These are phyloP conservation scores for Petrea volubilis DNA, from an alignment of 257 asterid genomes.

Conservation along the genomic window DNA sequence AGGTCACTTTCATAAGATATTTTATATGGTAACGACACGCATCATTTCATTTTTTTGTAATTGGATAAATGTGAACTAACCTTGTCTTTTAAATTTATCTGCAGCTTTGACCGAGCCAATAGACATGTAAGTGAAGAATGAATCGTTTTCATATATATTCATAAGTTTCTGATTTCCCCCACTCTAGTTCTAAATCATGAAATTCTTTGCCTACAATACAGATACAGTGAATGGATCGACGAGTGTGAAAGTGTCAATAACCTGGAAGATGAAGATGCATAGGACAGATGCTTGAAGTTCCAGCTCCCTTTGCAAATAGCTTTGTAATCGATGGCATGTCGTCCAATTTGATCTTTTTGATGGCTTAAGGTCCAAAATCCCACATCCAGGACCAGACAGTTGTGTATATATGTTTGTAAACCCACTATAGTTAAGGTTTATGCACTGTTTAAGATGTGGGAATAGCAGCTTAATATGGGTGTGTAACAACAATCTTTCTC, in stretches of 20 bases:
- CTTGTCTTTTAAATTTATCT: neutral
- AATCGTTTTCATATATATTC: neutral
- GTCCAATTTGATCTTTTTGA: neutral
- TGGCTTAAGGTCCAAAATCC: neutral
- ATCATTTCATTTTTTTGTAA: neutral
- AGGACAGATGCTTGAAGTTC: constrained; percentile 19
- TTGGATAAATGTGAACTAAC: constrained; percentile 15
- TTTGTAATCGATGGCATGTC: neutral
- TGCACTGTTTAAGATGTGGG: neutral
- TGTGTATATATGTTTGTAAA: constrained; percentile 7
- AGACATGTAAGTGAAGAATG: constrained; percentile 49
- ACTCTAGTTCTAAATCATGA: neutral
- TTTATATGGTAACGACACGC: neutral
- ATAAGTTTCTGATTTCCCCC: neutral
- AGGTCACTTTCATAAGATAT: neutral
- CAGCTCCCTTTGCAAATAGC: neutral
- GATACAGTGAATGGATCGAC: constrained; percentile 97
- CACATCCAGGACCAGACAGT: neutral
- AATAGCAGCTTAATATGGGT: neutral
- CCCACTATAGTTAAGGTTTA: neutral
- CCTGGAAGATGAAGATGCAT: constrained; percentile 63
- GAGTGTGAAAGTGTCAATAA: constrained; percentile 91
- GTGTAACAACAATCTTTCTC: too few species aligned
- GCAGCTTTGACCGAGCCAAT: constrained; percentile 72
- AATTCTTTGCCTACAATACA: constrained; percentile 39